Conservation (phyloP, 441 rosid genomes). For the Croton laevigatus region DNA sequence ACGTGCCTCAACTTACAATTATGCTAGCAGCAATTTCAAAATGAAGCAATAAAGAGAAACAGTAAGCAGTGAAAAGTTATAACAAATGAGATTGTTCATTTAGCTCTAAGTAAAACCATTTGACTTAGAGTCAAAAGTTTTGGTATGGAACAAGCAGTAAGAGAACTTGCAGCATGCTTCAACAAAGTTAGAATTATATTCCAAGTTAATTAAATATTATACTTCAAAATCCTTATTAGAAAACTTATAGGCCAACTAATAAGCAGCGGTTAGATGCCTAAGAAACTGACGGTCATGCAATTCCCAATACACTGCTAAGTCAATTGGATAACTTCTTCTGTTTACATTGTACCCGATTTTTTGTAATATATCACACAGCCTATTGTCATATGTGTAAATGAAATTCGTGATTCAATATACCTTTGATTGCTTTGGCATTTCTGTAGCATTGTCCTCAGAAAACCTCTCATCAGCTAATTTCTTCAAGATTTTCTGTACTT, state of each 20-base stretch:
- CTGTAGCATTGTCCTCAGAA: constrained; percentile 39
- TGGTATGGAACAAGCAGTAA: not conserved
- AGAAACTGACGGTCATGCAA: not conserved
- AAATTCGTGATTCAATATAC: constrained; percentile 28
- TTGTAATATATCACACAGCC: not conserved
- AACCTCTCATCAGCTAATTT: constrained; percentile 62
- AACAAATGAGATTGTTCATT: not conserved
- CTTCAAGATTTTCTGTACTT: constrained; percentile 66
- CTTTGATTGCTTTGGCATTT: constrained; percentile 35
- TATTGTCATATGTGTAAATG: not conserved
- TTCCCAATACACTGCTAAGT: not conserved
- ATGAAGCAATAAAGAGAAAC: not conserved
- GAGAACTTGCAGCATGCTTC: not conserved
- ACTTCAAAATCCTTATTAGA: not conserved
- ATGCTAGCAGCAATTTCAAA: not conserved
- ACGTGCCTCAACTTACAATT: not conserved
- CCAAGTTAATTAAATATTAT: not conserved
- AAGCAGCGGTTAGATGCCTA: not conserved
- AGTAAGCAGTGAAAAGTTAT: not conserved
- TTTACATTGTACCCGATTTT: not conserved
- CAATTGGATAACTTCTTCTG: constrained; percentile 3
- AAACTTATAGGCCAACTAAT: not conserved
- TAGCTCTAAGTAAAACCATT: not conserved
- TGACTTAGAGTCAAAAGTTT: not conserved
- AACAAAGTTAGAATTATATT: not conserved